phyloP scores from a whole-genome alignment of 306 rosid species.

The Citrullus amarus region DNA sequence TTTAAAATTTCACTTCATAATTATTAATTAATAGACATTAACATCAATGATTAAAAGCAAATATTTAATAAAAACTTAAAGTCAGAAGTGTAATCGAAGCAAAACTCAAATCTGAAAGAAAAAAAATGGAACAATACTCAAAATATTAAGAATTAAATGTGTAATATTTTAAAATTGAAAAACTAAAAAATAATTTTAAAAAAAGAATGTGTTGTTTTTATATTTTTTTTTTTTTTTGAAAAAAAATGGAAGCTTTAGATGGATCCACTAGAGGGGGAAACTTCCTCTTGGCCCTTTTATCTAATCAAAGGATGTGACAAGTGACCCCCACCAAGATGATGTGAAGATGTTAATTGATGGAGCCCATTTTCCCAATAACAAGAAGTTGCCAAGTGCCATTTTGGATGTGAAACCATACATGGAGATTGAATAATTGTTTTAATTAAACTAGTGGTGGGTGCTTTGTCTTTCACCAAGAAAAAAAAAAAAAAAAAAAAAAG shows the following conservation, averaged over 20 bases:
- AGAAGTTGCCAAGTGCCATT: constrained; percentile 3
- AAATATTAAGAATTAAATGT: no score
- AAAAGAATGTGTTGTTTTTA: no score
- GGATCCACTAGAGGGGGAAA: constrained; percentile 5
- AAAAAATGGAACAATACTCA: no score
- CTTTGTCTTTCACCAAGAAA: neutral
- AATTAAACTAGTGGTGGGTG: neutral
- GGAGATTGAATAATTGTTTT: neutral
- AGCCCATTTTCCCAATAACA: constrained; percentile 4
- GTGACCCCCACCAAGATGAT: constrained; percentile 5
- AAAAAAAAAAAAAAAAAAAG: neutral
- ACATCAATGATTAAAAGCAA: no score
- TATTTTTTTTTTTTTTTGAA: no score
- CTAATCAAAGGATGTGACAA: neutral
- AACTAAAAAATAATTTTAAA: no score
- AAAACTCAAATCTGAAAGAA: no score
- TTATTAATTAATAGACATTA: no score
- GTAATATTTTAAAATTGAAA: no score
- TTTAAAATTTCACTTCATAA: no score
- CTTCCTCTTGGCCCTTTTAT: neutral
- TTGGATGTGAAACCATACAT: neutral
- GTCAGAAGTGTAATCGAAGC: no score
- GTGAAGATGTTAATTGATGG: neutral
- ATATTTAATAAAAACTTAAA: no score
- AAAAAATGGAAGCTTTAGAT: neutral